Conservation (phyloP, 805 yeast species). For the Metschnikowia vanudenii region DNA sequence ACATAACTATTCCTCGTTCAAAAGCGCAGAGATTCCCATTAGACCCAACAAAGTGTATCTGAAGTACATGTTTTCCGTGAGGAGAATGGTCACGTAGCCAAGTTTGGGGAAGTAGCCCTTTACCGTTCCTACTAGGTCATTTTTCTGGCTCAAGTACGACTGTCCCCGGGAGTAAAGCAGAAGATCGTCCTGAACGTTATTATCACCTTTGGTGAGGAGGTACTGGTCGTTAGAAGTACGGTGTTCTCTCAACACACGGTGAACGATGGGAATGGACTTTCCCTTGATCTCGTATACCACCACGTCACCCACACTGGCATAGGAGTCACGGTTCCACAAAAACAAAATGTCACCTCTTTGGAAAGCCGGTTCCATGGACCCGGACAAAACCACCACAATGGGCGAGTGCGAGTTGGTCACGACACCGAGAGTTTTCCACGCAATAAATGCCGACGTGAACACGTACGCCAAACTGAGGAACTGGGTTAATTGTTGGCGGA, state of each 20-base stretch:
- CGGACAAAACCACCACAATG: slow-evolving; percentile 92
- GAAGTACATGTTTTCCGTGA: slow-evolving; percentile 84
- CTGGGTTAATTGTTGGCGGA: slow-evolving; percentile 62
- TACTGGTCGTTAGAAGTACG: slow-evolving; percentile 57
- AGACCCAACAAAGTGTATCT: slow-evolving; percentile 75
- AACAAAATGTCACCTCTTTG: slow-evolving; percentile 94
- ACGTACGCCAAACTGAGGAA: slow-evolving; percentile 73
- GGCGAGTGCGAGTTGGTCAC: slow-evolving; percentile 86
- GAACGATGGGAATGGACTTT: slow-evolving; percentile 91
- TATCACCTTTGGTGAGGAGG: slow-evolving; percentile 92
- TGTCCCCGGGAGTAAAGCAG: slow-evolving; percentile 78
- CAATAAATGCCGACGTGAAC: slow-evolving; percentile 83
- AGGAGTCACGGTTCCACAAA: slow-evolving; percentile 78
- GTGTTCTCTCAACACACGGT: slow-evolving; percentile 88
- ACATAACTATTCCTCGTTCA: slow-evolving; percentile 29
- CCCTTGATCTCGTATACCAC: slow-evolving; percentile 87
- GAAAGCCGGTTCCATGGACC: slow-evolving; percentile 99
- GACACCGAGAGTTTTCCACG: slow-evolving; percentile 82
- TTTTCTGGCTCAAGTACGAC: slow-evolving; percentile 68
- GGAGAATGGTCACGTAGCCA: slow-evolving; percentile 88
- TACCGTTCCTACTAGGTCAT: slow-evolving; percentile 88
- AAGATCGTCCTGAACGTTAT: slow-evolving; percentile 88
- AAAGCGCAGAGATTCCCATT: slow-evolving; percentile 66
- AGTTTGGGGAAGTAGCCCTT: slow-evolving; percentile 85
- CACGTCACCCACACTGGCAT: slow-evolving; percentile 79